A percentile compares a stretch with the other conserved stretches of the same genome.
These are phyloP conservation scores for Starmerella bombicola DNA, from an alignment of 805 yeast species.

Conservation along the genomic window DNA sequence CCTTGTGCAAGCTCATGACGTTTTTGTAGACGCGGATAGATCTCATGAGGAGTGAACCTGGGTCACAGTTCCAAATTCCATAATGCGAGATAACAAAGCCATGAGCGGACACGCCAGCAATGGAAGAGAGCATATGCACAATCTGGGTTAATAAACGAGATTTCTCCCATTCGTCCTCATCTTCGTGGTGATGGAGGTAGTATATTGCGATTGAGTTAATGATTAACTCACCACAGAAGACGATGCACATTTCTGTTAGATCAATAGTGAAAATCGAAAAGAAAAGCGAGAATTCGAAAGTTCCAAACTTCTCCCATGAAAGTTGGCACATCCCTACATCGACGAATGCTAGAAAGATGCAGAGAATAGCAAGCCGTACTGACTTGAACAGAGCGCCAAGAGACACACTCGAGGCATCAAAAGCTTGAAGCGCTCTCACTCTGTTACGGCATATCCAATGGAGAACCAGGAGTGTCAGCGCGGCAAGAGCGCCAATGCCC, in stretches of 20 bases:
- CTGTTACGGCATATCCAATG: slow-evolving; percentile 50
- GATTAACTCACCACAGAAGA: slow-evolving; percentile 40
- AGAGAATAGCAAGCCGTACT: slow-evolving; percentile 14
- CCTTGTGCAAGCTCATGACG: slow-evolving; percentile 24
- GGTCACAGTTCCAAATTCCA: slow-evolving; percentile 38
- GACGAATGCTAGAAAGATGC: slow-evolving; percentile 38
- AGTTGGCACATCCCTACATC: slow-evolving; percentile 31
- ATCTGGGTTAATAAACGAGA: slow-evolving; percentile 48
- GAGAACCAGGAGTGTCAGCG: slow-evolving; percentile 42
- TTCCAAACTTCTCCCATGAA: slow-evolving; percentile 3
- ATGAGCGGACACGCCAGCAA: slow-evolving; percentile 37
- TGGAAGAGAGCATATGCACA: slow-evolving; percentile 40
- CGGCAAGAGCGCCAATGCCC: slow-evolving; percentile 23
- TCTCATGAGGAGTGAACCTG: slow-evolving; percentile 29
- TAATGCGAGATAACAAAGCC: slow-evolving; percentile 32
- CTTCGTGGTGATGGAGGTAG: slow-evolving; percentile 36
- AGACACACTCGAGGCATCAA: slow-evolving; percentile 3
- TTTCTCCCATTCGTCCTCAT: slow-evolving; percentile 60
- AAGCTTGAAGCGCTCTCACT: slow-evolving; percentile 37
- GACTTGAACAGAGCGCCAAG: background rate
- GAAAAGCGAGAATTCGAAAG: slow-evolving; percentile 9
- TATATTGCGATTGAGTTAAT: slow-evolving; percentile 47
- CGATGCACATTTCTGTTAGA: slow-evolving; percentile 54
- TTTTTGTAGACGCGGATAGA: slow-evolving; percentile 24
- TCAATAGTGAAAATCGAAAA: slow-evolving; percentile 28